Percentiles rank a stretch among this genome's conserved stretches.
Conservation (phyloP, 139 green algal genomes). For the Chlamydomonas applanata region DNA sequence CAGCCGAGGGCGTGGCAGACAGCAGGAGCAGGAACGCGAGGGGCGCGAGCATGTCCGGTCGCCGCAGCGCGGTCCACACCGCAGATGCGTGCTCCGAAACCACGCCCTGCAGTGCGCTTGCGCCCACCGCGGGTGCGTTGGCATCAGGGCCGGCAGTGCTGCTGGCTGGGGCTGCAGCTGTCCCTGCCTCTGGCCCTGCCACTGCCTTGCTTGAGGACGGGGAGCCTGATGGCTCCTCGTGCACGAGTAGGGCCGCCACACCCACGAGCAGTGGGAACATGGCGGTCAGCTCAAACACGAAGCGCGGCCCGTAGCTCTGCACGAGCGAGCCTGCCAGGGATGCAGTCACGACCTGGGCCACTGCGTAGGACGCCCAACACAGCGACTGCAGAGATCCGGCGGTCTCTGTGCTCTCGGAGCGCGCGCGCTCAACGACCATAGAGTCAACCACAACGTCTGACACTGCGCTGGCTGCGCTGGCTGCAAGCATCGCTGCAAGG, state of each 20-base stretch:
- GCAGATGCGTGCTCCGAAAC: background rate
- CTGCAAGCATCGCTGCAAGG: background rate
- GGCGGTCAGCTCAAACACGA: conserved; percentile 33
- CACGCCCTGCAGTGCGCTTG: background rate
- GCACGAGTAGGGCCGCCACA: conserved; percentile 19
- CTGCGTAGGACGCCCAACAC: conserved; percentile 56
- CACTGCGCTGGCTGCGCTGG: background rate
- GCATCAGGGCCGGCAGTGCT: background rate
- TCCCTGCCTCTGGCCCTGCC: background rate
- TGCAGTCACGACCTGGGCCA: conserved; percentile 77
- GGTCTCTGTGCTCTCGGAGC: background rate
- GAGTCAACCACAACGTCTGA: conserved; percentile 95
- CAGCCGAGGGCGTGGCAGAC: conserved; percentile 19
- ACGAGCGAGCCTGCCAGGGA: conserved; percentile 90
- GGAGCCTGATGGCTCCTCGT: conserved; percentile 12
- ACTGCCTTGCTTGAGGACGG: background rate
- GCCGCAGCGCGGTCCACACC: conserved; percentile 25
- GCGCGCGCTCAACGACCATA: conserved; percentile 84
- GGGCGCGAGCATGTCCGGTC: conserved; percentile 16
- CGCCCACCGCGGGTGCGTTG: background rate
- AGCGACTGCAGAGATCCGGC: conserved; percentile 30
- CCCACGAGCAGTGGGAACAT: conserved; percentile 35
- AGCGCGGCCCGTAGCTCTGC: conserved; percentile 12
- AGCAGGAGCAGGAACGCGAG: conserved; percentile 29
- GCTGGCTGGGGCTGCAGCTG: background rate